Conservation (phyloP, 768 basidiomycete genomes). For the Kwoniella sp. region DNA sequence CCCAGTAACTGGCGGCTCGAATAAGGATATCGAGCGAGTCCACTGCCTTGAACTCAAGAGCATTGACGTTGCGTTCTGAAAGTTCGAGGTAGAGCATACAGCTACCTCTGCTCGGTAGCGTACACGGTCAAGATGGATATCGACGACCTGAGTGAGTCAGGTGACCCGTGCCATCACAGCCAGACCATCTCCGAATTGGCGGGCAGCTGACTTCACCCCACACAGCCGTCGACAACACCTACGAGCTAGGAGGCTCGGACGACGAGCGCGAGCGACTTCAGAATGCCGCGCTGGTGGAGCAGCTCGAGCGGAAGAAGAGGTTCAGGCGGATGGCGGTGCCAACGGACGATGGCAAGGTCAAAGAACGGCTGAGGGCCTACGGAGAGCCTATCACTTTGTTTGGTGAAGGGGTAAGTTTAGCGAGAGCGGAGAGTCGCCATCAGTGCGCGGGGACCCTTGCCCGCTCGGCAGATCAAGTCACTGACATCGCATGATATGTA, state of each 20-base stretch:
- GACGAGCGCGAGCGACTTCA: constrained; percentile 52
- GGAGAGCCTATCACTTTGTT: constrained; percentile 97
- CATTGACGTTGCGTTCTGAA: too few species aligned
- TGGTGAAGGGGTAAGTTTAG: constrained; percentile 84
- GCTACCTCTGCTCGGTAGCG: too few species aligned
- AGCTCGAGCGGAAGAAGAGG: constrained; percentile 96
- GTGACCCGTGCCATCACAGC: too few species aligned
- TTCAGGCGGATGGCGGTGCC: constrained; percentile 90
- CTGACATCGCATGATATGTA: too few species aligned
- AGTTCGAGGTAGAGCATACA: too few species aligned
- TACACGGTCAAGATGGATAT: constrained; percentile 32
- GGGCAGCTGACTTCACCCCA: neutral
- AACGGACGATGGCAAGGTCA: constrained; percentile 92
- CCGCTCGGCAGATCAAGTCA: too few species aligned
- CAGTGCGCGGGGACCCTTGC: too few species aligned
- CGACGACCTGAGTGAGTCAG: constrained; percentile 36
- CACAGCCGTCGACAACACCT: constrained; percentile 39
- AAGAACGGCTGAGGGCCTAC: constrained; percentile 79
- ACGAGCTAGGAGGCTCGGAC: constrained; percentile 38
- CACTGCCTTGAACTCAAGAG: too few species aligned
- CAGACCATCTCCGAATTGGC: too few species aligned
- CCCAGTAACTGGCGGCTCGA: too few species aligned
- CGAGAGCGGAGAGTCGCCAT: too few species aligned
- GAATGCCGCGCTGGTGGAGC: constrained; percentile 79
- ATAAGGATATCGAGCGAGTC: too few species aligned